Base-by-base conservation (phyloP, 441 rosid genomes). In the Populus trichocarpa region DNA sequence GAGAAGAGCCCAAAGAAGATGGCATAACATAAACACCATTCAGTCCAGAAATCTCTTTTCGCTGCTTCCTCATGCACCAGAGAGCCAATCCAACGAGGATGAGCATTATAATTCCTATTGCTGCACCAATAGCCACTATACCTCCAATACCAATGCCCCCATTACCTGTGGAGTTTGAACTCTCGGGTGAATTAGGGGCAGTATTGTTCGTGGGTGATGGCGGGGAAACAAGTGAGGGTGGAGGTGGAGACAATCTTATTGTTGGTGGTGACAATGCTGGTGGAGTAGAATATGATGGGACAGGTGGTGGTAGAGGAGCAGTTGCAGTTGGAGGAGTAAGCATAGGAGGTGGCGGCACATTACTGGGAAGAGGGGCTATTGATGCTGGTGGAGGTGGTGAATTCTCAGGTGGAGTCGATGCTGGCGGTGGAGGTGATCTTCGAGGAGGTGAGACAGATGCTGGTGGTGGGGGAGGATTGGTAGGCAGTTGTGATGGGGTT, bases 21-120 rank as follows among this genome's bases (percentile, higher is more conserved):
- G 97, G 95, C 89, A 87, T 82, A 40, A 88, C 79, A 79, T 89
- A 86, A 79, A 85, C 93, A 76, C 93, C 93, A 69, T 82, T 82
- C 33, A 79, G 83, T 73, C 83, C 67, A 67, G 86, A 69, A 67
- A 65, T 78, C 79, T 76, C 84, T 84, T 80, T 90, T 84, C 87
- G 89, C 61, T 84, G 83, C 86, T 83, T 90, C 80, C 79, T 84
- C 70, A 87, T 26, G 84, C 89, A 91, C 86, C 91, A 92, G 12
- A 86, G 76, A 81, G 79, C 74, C 82, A 90, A 79, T 77, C 87
- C 95, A 82, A 88, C 78, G 67, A 91, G 84, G 85, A 83, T 75
- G 77, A 92, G 88, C 69, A 89, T 79, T 80, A 92, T 57, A 69
- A 91, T 69, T 26, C 83, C 91, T 25, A 84, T 83, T 14, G 83